phyloP scores from a whole-genome alignment of 805 yeast genomes.

The Debaryomyces castellii region DNA sequence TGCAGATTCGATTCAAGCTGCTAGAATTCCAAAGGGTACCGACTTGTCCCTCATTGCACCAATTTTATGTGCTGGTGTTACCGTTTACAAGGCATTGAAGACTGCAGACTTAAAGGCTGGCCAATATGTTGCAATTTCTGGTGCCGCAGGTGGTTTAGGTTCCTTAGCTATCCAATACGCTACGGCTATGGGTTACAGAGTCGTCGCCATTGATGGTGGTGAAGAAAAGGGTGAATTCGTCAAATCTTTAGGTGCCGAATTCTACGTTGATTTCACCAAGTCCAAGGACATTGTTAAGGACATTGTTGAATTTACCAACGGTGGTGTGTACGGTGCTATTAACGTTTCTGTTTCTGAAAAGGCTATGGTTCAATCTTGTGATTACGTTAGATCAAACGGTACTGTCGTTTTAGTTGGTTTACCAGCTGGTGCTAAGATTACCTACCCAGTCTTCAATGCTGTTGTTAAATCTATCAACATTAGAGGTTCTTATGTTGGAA shows the following conservation, averaged over 20 bases:
- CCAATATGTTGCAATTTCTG: slow-evolving; percentile 74
- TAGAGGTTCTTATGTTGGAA: slow-evolving; percentile 85
- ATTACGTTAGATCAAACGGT: slow-evolving; percentile 41
- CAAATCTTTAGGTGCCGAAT: slow-evolving; percentile 65
- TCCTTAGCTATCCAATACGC: slow-evolving; percentile 75
- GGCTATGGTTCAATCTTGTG: slow-evolving; percentile 62
- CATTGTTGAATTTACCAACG: slow-evolving; percentile 56
- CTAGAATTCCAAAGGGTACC: slow-evolving; percentile 68
- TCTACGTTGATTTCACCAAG: slow-evolving; percentile 57
- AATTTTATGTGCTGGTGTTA: slow-evolving; percentile 87
- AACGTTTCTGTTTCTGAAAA: slow-evolving; percentile 72
- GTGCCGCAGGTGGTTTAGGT: slow-evolving; percentile 83
- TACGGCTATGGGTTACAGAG: slow-evolving; percentile 73
- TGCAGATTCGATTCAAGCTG: slow-evolving; percentile 86
- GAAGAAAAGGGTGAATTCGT: slow-evolving; percentile 56
- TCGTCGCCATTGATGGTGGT: slow-evolving; percentile 71
- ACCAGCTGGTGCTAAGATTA: slow-evolving; percentile 76
- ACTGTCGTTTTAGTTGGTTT: slow-evolving; percentile 56
- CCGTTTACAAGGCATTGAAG: slow-evolving; percentile 87
- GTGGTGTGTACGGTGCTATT: slow-evolving; percentile 77
- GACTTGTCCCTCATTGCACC: slow-evolving; percentile 80
- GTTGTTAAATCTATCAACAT: slow-evolving; percentile 73
- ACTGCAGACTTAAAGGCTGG: slow-evolving; percentile 70
- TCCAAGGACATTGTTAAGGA: slow-evolving; percentile 55
- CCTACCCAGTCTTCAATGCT: slow-evolving; percentile 67